Evolutionary conservation across 2,329 filamentous ascomycete genomes (phyloP), one percentile per base, ranked within the genome.

Genomic region (Zarea fungicola): DNA sequence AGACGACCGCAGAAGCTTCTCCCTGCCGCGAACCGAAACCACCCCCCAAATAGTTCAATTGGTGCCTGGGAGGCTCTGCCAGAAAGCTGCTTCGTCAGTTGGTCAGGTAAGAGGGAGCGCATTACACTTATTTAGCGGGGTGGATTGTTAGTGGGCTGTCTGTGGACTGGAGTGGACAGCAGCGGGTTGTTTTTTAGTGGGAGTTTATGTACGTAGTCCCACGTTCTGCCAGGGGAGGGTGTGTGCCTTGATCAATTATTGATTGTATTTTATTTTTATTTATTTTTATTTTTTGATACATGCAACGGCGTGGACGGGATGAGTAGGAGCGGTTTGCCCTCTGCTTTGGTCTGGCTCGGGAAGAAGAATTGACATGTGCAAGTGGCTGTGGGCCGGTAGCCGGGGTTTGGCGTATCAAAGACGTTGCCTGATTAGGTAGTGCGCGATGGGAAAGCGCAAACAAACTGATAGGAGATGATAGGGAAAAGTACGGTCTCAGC

Each of bases 11-110:
- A 36, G 34, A 47, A 16, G 28, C 35, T 14, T n/a, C 26, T 25
- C 28, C 29, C 36, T 47, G 44, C 44, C 44, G 44, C 26, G 36
- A 41, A 48, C 45, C 45, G 45, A 48, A 36, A 48, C 34, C 34
- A 35, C 39, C 25, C 14, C 13, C 31, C 23, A 31, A 19, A 16
- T 21, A 32, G 40, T 14, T 8, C 11, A 19, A 28, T 6, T 25
- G 44, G 32, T 10, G 40, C 16, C 6, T 5, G 25, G 31, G 39
- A 35, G 43, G 43, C 35, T 47, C 22, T 47, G 43, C 34, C 10
- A 28, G 18, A 35, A 26, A 10, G 25, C 29, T 14, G 21, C 18
- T 10, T 19, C 28, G 41, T 43, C 9, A 26, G 43, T 46, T 32
- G 43, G 32, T 31, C 39, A n/a, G n/a, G n/a, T n/a, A n/a, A n/a